A percentile compares a stretch with the other conserved stretches of the same genome.
phyloP scores from a whole-genome alignment of 129 eudicot genomes.

The Artemisia argyi region DNA sequence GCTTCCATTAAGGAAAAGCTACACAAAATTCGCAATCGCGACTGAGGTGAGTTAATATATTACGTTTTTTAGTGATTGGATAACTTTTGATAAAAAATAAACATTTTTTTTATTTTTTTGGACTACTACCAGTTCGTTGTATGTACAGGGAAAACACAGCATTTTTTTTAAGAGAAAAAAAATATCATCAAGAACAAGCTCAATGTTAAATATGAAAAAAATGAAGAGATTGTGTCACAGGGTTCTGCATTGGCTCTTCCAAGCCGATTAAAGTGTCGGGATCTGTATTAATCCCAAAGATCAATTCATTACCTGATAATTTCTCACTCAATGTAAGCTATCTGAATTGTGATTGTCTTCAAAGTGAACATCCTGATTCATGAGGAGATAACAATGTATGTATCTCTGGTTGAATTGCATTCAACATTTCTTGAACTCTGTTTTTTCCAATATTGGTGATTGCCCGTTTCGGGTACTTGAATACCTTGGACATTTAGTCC shows the following conservation, averaged over 20 bases:
- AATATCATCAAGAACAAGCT: conserved; percentile 15
- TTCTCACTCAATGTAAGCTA: conserved; percentile 8
- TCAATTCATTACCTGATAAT: background rate
- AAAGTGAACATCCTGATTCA: conserved; percentile 11
- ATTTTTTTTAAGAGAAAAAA: background rate
- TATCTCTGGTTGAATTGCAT: conserved; percentile 10
- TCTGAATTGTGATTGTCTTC: background rate
- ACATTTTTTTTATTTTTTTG: too few species aligned
- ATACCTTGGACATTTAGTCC: background rate
- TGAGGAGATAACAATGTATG: conserved; percentile 11
- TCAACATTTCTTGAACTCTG: conserved; percentile 2
- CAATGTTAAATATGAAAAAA: background rate
- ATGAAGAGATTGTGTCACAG: background rate
- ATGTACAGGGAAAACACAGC: too few species aligned
- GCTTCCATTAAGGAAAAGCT: conserved; percentile 42
- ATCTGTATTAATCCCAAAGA: background rate
- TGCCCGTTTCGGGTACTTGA: background rate
- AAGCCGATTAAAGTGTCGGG: background rate
- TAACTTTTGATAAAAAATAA: too few species aligned
- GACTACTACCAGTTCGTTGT: too few species aligned
- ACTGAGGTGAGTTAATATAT: conserved; percentile 27
- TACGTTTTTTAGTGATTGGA: too few species aligned
- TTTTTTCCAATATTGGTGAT: background rate
- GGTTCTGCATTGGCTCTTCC: background rate
- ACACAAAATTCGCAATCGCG: conserved; percentile 21